Evolutionary conservation across 352 stramenopile genomes (phyloP), one percentile per base, ranked within the genome.

Genomic region (Phytopythium delawarense): DNA sequence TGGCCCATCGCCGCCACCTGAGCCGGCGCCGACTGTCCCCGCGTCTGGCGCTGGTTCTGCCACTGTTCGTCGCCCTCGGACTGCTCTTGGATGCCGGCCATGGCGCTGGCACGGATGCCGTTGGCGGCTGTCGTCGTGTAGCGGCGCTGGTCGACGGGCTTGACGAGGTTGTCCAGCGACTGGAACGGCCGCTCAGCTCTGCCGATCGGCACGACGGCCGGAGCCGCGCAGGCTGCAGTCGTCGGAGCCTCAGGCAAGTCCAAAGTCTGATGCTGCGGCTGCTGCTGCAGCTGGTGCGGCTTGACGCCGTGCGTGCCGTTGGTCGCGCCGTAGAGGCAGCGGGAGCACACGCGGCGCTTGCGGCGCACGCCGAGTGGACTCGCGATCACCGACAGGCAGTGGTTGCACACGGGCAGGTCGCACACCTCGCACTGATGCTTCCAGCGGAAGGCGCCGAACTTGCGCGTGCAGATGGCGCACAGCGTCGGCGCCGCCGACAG

Each of bases 391-490:
- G 78, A 88, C 35, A 88, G 34, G 52, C 83, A 92, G 30, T 76
- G 74, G 59, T 88, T 79, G 66, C 81, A 93, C 32, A 88, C 75
- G 5, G 69, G 32, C n/a, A 75, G 69, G 13, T 76, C 61, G 54
- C 84, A 93, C 45, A 79, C 58, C 49, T 90, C 76, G 62, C 84
- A 93, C 32, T 74, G 68, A 49, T 82, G 75, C 61, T 89, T 90
- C 80, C 84, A 90, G 21, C 81, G 79, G 64, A 93, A 93, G 6
- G 84, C 74, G n/a, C 81, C 67, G 34, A 93, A 91, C 32, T 72
- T 72, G 21, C 87, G 84, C 44, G 68, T 70, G 61, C 84, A 93
- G 25, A 87, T 71, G 13, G 69, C 65, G 59, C 84, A 93, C 48
- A 57, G 62, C 39, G 64, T 57, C 30, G 67, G 35, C 21, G 70